Evolutionary conservation across 805 yeast species (phyloP), one percentile per base, ranked within the genome.

Genomic region (Kluyveromyces lactis): DNA sequence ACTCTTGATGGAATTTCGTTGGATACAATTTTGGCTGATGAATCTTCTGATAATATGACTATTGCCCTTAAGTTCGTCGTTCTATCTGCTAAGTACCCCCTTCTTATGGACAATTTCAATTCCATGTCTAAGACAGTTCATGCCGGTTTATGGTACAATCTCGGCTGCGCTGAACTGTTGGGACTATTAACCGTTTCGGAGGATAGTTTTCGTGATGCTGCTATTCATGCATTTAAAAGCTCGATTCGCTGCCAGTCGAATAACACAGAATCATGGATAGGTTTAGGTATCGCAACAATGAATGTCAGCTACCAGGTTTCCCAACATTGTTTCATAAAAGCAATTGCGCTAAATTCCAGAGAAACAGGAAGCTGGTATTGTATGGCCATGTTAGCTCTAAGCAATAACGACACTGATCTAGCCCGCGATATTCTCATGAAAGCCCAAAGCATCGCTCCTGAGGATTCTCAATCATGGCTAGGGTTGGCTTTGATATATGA

Each of bases 321-420:
- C 0, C 99, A 92, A 60, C 99, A 92, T 62, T 86, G 96, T 57
- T 86, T 84, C 51, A 83, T 92, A 50, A 81, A 85, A 46, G 89
- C 97, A 0, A 63, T 79, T 2, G 69, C 84, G 0, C 60, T 87
- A 29, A 80, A 84, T 35, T 74, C 83, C 5, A 74, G 75, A 39
- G 84, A 83, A 41, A 73, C 81, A 3, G 63, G 64, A 13, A 72
- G 79, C 4, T 92, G 97, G 96, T 71, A 79, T 12, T 85, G 86
- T 49, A 64, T 92, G 42, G 96, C 95, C 0, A 72, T 83, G 5
- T 64, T 92, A 26, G 89, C 84, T 48, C 62, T 90, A 42, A 68
- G 73, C 23, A 68, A 72, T 41, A 78, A 78, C 2, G 97, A 90
- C 55, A 49, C 67, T 6, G 80, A 72, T 26, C 71, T 92, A 30